phyloP scores from a whole-genome alignment of 2,329 filamentous ascomycete genomes.

The Akanthomyces lecanii region DNA sequence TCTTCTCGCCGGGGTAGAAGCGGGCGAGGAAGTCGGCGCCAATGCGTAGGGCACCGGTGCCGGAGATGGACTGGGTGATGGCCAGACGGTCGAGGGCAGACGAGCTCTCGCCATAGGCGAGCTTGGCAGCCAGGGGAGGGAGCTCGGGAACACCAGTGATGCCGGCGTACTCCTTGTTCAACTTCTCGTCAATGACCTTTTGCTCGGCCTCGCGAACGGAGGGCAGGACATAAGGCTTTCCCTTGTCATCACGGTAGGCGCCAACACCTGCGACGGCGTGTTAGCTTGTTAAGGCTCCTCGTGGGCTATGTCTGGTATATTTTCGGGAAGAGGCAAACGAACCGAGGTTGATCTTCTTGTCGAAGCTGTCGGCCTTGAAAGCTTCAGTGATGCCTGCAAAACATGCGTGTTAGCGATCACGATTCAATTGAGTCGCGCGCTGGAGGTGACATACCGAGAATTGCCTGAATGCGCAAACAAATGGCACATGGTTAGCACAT shows the following conservation, averaged over 20 bases:
- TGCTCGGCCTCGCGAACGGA: conserved; percentile 87
- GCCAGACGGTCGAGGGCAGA: conserved; percentile 73
- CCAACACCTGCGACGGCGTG: conserved; percentile 64
- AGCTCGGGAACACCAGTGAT: conserved; percentile 96
- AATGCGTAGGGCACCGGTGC: conserved; percentile 92
- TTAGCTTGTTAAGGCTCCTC: conserved; percentile 4
- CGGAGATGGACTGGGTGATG: conserved; percentile 97
- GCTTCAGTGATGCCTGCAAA: conserved; percentile 83
- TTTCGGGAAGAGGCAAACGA: conserved; percentile 29
- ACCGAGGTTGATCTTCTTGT: conserved; percentile 97
- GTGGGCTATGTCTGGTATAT: conserved; percentile 11
- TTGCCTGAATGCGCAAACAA: conserved; percentile 52
- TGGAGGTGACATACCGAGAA: conserved; percentile 59
- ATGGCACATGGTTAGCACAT: conserved; percentile 13
- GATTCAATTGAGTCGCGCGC: not conserved
- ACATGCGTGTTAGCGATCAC: conserved; percentile 23
- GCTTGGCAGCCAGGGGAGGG: conserved; percentile 82
- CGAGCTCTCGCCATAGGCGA: conserved; percentile 84
- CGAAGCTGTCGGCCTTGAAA: conserved; percentile 93
- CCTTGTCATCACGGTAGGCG: conserved; percentile 96
- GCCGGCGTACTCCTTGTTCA: conserved; percentile 97
- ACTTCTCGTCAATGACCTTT: conserved; percentile 69
- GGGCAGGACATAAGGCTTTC: conserved; percentile 96
- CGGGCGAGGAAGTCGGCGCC: conserved; percentile 89
- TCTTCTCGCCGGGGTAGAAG: conserved; percentile 87